These are phyloP conservation scores for Aspergillus heteromorphus DNA, from an alignment of 495 filamentous ascomycete species.

Conservation along the genomic window DNA sequence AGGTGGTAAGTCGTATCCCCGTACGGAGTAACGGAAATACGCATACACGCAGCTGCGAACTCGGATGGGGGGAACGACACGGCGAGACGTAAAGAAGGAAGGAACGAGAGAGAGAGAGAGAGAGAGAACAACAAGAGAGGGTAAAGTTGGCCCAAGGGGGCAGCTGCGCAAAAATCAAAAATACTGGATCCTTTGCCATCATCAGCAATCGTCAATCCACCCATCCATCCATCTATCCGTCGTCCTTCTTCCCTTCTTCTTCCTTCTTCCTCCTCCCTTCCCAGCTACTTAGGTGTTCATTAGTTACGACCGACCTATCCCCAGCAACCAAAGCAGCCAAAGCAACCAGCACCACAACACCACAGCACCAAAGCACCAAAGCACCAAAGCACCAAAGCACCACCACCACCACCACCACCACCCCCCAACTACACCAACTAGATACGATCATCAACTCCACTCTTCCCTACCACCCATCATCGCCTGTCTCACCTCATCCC, in stretches of 20 bases:
- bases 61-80: slow-evolving; percentile 8
- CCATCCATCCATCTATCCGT: background rate
- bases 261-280: slow-evolving; percentile 4
- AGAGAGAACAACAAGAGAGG: background rate
- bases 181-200: slow-evolving; percentile 6
- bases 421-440: background rate
- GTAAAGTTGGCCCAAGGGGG: slow-evolving; percentile 7
- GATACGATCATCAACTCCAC: slow-evolving; percentile 4
- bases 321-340: too few relatives aligned
- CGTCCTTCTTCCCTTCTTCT: slow-evolving; percentile 9
- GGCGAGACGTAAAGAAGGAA: slow-evolving; percentile 8
- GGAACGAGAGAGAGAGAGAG: background rate
- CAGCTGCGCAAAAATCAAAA: slow-evolving; percentile 4
- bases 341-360: background rate
- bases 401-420: slow-evolving; percentile 8
- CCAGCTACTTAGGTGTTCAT: background rate
- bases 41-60: slow-evolving; percentile 5
- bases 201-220: slow-evolving; percentile 1
- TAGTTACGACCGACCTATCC: too few relatives aligned
- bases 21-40: slow-evolving; percentile 11
- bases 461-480: slow-evolving; percentile 1
- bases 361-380: background rate
- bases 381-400: background rate
- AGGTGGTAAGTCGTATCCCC: background rate
- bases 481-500: slow-evolving; percentile 1